A percentile compares a stretch with the other conserved stretches of the same genome.
Evolutionary conservation across 179 eudicot genomes (phyloP).

Genomic region (Spergularia azorica): DNA sequence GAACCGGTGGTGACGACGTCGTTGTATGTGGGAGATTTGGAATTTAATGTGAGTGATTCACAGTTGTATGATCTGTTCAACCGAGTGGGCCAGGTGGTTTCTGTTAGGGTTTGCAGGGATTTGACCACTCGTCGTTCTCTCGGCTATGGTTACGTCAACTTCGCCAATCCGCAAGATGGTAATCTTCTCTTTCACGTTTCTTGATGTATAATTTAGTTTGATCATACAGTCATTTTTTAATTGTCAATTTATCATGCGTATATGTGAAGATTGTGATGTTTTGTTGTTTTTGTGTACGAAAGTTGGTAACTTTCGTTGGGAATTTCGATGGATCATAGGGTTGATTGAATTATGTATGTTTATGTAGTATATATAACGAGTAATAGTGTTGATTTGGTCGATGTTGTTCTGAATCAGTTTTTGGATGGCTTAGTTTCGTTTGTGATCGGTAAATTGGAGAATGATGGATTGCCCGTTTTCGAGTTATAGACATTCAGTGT

Average conservation of each 20-base stretch:
- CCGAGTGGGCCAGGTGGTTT: constrained; percentile 41
- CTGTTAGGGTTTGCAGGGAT: constrained; percentile 48
- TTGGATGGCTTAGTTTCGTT: background rate
- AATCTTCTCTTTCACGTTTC: background rate
- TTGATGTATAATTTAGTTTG: background rate
- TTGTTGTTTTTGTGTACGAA: background rate
- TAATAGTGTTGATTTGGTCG: too few species aligned
- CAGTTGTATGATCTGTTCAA: constrained; percentile 43
- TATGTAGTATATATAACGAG: too few species aligned
- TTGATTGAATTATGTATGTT: too few species aligned
- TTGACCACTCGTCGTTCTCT: constrained; percentile 38
- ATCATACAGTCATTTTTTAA: background rate
- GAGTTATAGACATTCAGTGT: background rate
- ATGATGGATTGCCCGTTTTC: background rate
- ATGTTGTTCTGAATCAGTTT: too few species aligned
- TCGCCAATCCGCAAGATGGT: constrained; percentile 32
- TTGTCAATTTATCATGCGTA: too few species aligned
- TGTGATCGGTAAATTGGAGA: background rate
- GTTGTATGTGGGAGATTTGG: constrained; percentile 55
- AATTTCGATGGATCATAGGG: too few species aligned
- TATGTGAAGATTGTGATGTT: too few species aligned
- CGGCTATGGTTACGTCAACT: constrained; percentile 54
- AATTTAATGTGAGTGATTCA: constrained; percentile 39
- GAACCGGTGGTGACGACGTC: constrained; percentile 35
- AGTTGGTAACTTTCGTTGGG: too few species aligned